Base-by-base conservation (phyloP, 2,329 filamentous ascomycete genomes). In the Raffaelea arxii region DNA sequence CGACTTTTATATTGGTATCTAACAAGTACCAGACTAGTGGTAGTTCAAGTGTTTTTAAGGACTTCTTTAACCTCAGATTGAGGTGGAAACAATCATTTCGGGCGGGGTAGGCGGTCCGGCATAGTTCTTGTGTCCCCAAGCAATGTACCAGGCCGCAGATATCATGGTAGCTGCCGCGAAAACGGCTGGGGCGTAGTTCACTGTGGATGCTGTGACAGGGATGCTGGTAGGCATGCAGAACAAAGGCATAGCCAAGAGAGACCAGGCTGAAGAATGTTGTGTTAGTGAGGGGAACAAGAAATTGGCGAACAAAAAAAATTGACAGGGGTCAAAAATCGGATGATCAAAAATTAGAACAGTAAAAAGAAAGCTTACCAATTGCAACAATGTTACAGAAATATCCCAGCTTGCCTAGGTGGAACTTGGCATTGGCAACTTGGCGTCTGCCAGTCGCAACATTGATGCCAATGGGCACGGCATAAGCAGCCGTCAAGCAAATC, bases 171-270 rank as follows among this genome's bases (percentile, higher is more conserved):
- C 81, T 6, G 70, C 80, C 24, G 82, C 74, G 55, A 87, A 85
- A 21, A 87, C 83, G 27, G 80, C 83, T 16, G 78, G 79, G 2
- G 82, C 82, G 62, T 86, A 87, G 70, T 87, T 88, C 69, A 86
- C 81, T 32, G 68, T 71, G 18, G 64, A 59, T 7, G 72, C 62
- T 1, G 70, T 72, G 35, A 84, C 78, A 6, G 78, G 78, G 19
- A 84, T 65, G 41, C 63, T 63, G 0, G 78, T 73, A 1, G 82
- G 82, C 79, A 84, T 84, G 64, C 79, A 86, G 70, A 87, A 86
- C 16, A 87, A 73, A 2, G 82, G 82, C 44, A 86, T 76, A 30
- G 80, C 82, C 45, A 88, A 71, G 16, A 72, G 54, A 45, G 78
- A 82, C 83, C 83, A 87, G 46, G 43, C 35, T 30, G 23, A 10